phyloP scores from a whole-genome alignment of 1,284 basidiomycete genomes.

The Trametes pubescens region DNA sequence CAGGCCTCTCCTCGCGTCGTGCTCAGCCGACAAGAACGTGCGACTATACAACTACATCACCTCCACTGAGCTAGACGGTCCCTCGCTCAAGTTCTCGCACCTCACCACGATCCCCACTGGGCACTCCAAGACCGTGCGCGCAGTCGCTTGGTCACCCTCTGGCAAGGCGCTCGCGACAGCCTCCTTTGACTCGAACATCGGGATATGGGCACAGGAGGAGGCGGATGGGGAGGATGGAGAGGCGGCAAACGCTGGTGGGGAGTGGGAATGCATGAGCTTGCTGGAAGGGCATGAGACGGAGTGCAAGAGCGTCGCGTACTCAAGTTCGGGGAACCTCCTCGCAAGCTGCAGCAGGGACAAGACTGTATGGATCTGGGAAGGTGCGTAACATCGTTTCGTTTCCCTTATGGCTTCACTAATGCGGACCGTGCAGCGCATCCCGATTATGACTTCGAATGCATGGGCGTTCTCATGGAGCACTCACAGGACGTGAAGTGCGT shows the following conservation, averaged over 20 bases:
- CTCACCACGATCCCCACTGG: conserved; percentile 78
- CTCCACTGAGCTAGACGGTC: conserved; percentile 36
- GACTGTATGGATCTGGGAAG: conserved; percentile 99
- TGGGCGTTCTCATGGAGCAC: conserved; percentile 97
- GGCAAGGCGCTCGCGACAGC: conserved; percentile 92
- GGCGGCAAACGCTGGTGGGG: conserved; percentile 49
- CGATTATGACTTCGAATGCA: conserved; percentile 94
- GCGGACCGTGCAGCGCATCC: conserved; percentile 70
- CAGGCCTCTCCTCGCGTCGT: conserved; percentile 87
- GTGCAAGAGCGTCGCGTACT: conserved; percentile 95
- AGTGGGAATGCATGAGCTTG: conserved; percentile 89
- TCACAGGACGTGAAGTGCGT: conserved; percentile 96
- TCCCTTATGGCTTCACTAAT: neutral
- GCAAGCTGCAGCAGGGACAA: conserved; percentile 97
- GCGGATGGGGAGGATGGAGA: conserved; percentile 55
- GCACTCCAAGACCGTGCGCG: conserved; percentile 92
- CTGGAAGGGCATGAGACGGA: conserved; percentile 98
- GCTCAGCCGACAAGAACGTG: conserved; percentile 94
- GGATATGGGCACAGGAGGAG: conserved; percentile 85
- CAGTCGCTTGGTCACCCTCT: conserved; percentile 90
- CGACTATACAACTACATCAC: conserved; percentile 80
- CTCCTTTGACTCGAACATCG: conserved; percentile 94
- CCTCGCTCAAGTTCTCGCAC: conserved; percentile 57
- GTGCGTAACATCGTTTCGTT: conserved; percentile 49
- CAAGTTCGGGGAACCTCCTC: conserved; percentile 79